These are phyloP conservation scores for Monilinia polystroma DNA, from an alignment of 2,329 filamentous ascomycete genomes.

Conservation along the genomic window DNA sequence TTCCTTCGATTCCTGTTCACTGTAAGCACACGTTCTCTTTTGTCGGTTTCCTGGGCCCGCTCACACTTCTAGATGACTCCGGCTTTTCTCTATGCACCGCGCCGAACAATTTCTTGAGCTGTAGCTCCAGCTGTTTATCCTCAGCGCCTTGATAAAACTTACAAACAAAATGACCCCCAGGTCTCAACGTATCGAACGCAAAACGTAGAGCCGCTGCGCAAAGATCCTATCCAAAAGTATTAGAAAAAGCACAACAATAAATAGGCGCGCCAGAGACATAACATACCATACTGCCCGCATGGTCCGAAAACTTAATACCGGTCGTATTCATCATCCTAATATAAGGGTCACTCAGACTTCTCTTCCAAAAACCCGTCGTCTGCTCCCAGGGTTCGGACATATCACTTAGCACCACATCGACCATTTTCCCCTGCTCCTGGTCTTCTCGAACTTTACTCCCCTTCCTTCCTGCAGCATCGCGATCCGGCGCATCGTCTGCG, in stretches of 20 bases:
- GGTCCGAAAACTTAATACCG: slow-evolving; percentile 81
- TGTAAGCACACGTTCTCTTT: not conserved
- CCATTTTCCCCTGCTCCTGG: slow-evolving; percentile 54
- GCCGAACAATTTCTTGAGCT: slow-evolving; percentile 72
- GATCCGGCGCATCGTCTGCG: slow-evolving; percentile 30
- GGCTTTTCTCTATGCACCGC: slow-evolving; percentile 88
- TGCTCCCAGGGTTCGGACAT: slow-evolving; percentile 98
- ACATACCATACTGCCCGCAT: slow-evolving; percentile 90
- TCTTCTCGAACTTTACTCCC: slow-evolving; percentile 40
- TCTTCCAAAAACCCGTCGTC: slow-evolving; percentile 74
- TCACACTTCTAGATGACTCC: slow-evolving; percentile 80
- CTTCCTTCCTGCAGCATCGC: slow-evolving; percentile 28
- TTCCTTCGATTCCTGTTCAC: slow-evolving; percentile 73
- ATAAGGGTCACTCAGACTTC: slow-evolving; percentile 93
- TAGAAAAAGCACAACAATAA: slow-evolving; percentile 6
- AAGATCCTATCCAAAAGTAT: slow-evolving; percentile 65
- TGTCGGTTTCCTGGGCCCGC: slow-evolving; percentile 38
- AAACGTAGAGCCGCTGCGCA: slow-evolving; percentile 84
- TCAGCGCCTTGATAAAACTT: slow-evolving; percentile 95
- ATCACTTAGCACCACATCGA: slow-evolving; percentile 95
- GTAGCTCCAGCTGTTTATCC: slow-evolving; percentile 74
- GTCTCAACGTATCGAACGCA: slow-evolving; percentile 76
- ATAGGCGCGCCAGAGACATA: not conserved
- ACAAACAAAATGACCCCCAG: slow-evolving; percentile 88
- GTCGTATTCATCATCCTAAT: slow-evolving; percentile 99